Evolutionary conservation across 2,329 filamentous ascomycete genomes (phyloP).

Genomic region (Acarospora socialis): DNA sequence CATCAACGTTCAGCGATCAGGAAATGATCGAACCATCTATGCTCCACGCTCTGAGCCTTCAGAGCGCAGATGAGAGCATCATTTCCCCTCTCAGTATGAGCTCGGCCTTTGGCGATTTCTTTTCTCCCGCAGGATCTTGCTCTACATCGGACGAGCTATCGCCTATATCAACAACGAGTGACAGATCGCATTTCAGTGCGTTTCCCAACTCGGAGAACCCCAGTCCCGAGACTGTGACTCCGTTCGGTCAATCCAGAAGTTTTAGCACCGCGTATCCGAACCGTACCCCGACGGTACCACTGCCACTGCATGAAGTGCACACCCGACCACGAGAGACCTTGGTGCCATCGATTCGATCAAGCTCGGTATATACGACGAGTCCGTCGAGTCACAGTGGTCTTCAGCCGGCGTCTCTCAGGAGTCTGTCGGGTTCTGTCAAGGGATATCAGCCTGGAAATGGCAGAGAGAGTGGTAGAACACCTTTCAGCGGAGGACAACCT

Average conservation of each 20-base stretch:
- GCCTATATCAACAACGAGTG: slow-evolving; percentile 17
- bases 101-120: slow-evolving; percentile 24
- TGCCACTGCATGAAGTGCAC: slow-evolving; percentile 9
- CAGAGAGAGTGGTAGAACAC: no score
- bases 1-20: slow-evolving; percentile 29
- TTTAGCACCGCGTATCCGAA: slow-evolving; percentile 9
- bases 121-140: slow-evolving; percentile 15
- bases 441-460: no score
- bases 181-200: slow-evolving; percentile 16
- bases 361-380: no score
- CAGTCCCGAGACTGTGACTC: slow-evolving; percentile 5
- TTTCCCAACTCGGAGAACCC: slow-evolving; percentile 15
- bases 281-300: slow-evolving; percentile 6
- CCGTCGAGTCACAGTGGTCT: no score
- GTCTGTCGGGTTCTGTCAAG: no score
- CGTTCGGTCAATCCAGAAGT: slow-evolving; percentile 8
- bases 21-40: slow-evolving; percentile 15
- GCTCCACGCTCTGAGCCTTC: background rate
- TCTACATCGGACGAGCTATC: slow-evolving; percentile 18
- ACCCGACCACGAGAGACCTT: no score
- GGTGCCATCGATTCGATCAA: no score
- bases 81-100: slow-evolving; percentile 23
- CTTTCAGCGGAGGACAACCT: no score
- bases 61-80: background rate
- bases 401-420: no score